phyloP scores from a whole-genome alignment of 2,329 filamentous ascomycete species.

The Cordyceps pruinosa region DNA sequence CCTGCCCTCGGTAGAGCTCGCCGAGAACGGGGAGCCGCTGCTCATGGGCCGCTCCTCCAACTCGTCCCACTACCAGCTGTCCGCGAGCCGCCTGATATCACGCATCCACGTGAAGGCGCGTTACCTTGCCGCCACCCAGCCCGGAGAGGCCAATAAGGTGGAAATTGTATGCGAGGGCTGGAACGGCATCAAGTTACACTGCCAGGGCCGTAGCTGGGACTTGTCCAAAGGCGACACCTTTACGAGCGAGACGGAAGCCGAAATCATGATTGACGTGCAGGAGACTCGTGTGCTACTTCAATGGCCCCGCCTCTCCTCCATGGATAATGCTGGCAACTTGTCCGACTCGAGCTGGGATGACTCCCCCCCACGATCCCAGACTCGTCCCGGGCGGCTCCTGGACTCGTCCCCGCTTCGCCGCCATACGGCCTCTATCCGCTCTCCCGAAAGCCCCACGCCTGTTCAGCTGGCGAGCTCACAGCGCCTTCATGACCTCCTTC shows the following conservation, averaged over 20 bases:
- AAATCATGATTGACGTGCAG: slow-evolving; percentile 94
- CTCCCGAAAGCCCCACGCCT: slow-evolving; percentile 64
- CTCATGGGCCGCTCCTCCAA: slow-evolving; percentile 91
- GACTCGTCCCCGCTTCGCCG: slow-evolving; percentile 55
- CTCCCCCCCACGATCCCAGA: slow-evolving; percentile 38
- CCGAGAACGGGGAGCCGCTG: slow-evolving; percentile 71
- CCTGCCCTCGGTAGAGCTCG: slow-evolving; percentile 75
- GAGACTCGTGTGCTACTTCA: slow-evolving; percentile 82
- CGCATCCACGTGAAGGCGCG: slow-evolving; percentile 85
- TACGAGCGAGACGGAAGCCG: slow-evolving; percentile 78
- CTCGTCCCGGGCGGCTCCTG: slow-evolving; percentile 35
- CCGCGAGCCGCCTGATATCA: slow-evolving; percentile 85
- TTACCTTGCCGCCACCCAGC: slow-evolving; percentile 64
- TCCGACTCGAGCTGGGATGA: slow-evolving; percentile 70
- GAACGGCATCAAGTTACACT: slow-evolving; percentile 93
- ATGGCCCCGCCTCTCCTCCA: slow-evolving; percentile 62
- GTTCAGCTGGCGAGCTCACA: slow-evolving; percentile 37
- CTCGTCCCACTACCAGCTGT: slow-evolving; percentile 91
- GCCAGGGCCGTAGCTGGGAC: slow-evolving; percentile 80
- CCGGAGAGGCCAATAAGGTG: slow-evolving; percentile 67
- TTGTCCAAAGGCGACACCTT: slow-evolving; percentile 84
- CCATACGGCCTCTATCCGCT: slow-evolving; percentile 50
- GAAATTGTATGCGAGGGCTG: slow-evolving; percentile 89
- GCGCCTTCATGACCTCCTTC: slow-evolving; percentile 39
- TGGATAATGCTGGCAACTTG: slow-evolving; percentile 40